Conservation (phyloP, 73 alveolate genomes). For the Paramecium pentaurelia region DNA sequence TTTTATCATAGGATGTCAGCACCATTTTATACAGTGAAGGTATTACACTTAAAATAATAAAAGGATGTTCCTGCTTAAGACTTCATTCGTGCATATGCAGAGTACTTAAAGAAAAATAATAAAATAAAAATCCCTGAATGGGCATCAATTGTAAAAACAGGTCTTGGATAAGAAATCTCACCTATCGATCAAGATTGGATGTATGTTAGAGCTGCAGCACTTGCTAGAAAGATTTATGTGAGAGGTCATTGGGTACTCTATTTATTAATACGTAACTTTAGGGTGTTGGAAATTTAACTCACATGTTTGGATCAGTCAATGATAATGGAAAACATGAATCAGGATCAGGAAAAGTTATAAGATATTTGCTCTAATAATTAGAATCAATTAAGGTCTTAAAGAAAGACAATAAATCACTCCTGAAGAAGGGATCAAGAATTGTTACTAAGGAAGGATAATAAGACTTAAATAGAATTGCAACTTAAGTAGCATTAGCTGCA, state of each 20-base stretch:
- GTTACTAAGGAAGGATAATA: conserved; percentile 67
- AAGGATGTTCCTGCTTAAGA: conserved; percentile 92
- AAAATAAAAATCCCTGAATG: conserved; percentile 93
- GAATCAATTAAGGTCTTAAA: conserved; percentile 84
- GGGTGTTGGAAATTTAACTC: conserved; percentile 57
- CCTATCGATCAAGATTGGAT: conserved; percentile 94
- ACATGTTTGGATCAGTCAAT: conserved; percentile 85
- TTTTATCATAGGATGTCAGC: neutral
- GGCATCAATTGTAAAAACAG: conserved; percentile 88
- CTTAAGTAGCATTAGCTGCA: conserved; percentile 60
- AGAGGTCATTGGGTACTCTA: conserved; percentile 84
- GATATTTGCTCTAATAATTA: conserved; percentile 88
- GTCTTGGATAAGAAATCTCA: conserved; percentile 83
- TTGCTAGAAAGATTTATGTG: conserved; percentile 90
- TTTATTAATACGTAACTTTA: neutral
- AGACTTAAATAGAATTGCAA: conserved; percentile 73
- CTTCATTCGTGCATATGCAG: conserved; percentile 89
- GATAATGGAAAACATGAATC: conserved; percentile 81
- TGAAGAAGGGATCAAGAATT: conserved; percentile 65
- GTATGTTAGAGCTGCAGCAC: conserved; percentile 96
- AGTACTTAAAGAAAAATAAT: conserved; percentile 89
- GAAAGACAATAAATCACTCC: conserved; percentile 62
- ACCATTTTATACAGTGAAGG: conserved; percentile 25
- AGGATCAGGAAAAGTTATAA: conserved; percentile 89
- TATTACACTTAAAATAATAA: neutral